A percentile compares a stretch with the other conserved stretches of the same genome.
These are phyloP conservation scores for Fusarium siculi DNA, from an alignment of 2,329 filamentous ascomycete genomes.

Conservation along the genomic window DNA sequence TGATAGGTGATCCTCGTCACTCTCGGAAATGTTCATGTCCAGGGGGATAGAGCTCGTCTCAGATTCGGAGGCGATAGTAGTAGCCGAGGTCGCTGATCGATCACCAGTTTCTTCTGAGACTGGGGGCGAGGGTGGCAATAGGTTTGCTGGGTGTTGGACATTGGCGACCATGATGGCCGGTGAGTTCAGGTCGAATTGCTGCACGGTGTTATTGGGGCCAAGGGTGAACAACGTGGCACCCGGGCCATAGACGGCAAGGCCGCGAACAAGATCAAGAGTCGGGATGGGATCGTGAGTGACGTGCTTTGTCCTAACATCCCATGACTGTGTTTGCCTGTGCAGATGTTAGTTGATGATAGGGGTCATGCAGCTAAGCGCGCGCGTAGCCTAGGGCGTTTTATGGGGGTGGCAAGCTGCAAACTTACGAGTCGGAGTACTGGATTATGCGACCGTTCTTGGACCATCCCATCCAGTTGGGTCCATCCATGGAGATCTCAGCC, in stretches of 20 bases:
- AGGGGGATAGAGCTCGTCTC: constrained; percentile 66
- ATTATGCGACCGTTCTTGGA: constrained; percentile 97
- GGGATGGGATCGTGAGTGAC: constrained; percentile 91
- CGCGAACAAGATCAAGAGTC: constrained; percentile 82
- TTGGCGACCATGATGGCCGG: constrained; percentile 83
- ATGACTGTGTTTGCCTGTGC: constrained; percentile 84
- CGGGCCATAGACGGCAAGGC: constrained; percentile 87
- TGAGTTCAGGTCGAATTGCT: constrained; percentile 94
- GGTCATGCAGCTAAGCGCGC: constrained; percentile 57
- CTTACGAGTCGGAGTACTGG: constrained; percentile 90
- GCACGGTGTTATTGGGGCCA: constrained; percentile 86
- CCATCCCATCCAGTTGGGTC: constrained; percentile 97
- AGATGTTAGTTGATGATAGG: constrained; percentile 48
- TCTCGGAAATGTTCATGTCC: constrained; percentile 72
- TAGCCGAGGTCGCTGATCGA: constrained; percentile 57
- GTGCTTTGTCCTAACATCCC: constrained; percentile 98
- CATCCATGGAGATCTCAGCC: constrained; percentile 76
- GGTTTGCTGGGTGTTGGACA: constrained; percentile 84
- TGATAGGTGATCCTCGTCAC: constrained; percentile 81
- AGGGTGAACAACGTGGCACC: constrained; percentile 93
- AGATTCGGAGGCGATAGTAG: constrained; percentile 63
- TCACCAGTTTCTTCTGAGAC: constrained; percentile 79
- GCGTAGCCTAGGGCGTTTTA: constrained; percentile 50
- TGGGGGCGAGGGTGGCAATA: constrained; percentile 82
- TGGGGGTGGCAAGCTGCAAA: constrained; percentile 44